Evolutionary conservation across 139 green algal species (phyloP).

Genomic region (Chlorella sp.): DNA sequence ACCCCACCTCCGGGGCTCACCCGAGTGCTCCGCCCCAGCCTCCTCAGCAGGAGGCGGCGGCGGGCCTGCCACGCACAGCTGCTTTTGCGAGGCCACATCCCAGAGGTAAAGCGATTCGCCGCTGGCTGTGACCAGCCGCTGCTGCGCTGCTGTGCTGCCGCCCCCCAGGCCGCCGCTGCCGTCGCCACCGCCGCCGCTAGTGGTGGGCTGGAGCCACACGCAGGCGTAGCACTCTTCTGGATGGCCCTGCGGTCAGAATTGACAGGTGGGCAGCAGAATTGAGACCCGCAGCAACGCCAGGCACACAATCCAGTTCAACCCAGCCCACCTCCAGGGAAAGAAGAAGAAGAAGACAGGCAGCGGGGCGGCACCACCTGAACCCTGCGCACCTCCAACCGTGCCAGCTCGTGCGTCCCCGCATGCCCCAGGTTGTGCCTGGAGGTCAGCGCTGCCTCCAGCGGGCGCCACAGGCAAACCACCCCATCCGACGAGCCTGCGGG

Average conservation of each 20-base stretch:
- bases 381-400: not conserved
- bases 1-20: too few species aligned
- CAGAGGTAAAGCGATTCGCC: conserved; percentile 18
- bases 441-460: not conserved
- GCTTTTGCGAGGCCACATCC: conserved; percentile 7
- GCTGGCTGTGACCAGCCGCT: conserved; percentile 23
- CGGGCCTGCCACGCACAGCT: conserved; percentile 6
- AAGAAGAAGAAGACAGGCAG: too few species aligned
- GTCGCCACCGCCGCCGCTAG: not conserved
- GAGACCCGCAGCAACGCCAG: not conserved
- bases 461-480: conserved; percentile 25
- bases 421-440: conserved; percentile 11
- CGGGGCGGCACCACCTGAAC: not conserved
- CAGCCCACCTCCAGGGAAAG: not conserved
- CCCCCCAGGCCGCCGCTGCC: too few species aligned
- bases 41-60: not conserved
- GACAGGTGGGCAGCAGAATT: not conserved
- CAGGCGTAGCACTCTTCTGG: conserved; percentile 26
- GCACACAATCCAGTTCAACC: not conserved
- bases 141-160: not conserved
- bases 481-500: conserved; percentile 15
- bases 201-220: conserved; percentile 7
- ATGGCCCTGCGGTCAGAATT: not conserved
- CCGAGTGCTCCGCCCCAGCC: not conserved
- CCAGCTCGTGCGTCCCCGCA: not conserved